A percentile compares a stretch with the other conserved stretches of the same genome.
Evolutionary conservation across 768 basidiomycete species (phyloP).

Genomic region (Psilocybe azurescens): DNA sequence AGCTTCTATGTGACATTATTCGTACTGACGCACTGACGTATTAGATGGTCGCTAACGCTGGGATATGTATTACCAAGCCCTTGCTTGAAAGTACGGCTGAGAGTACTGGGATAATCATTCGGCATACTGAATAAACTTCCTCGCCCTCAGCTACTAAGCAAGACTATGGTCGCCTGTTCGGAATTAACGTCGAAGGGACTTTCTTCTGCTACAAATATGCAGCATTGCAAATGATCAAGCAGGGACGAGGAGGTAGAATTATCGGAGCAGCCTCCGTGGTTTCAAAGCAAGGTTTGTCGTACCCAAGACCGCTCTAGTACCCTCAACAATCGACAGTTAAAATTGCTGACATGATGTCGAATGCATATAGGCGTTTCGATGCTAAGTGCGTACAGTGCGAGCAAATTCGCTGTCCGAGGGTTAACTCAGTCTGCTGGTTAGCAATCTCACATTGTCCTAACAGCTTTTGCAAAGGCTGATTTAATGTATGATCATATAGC

Average conservation of each 20-base stretch:
- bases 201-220: slow-evolving; percentile 49
- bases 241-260: slow-evolving; percentile 48
- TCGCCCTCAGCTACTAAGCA: slow-evolving; percentile 27
- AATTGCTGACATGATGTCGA: background rate
- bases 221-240: slow-evolving; percentile 46
- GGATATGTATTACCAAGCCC: slow-evolving; percentile 29
- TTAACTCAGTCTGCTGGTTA: slow-evolving; percentile 44
- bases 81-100: slow-evolving; percentile 30
- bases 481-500: slow-evolving; percentile 9
- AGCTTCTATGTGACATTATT: background rate
- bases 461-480: too few relatives aligned
- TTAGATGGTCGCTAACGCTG: slow-evolving; percentile 54
- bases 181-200: slow-evolving; percentile 40
- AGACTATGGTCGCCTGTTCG: slow-evolving; percentile 36
- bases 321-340: too few relatives aligned
- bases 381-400: slow-evolving; percentile 32
- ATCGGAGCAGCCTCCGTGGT: slow-evolving; percentile 47
- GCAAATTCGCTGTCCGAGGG: slow-evolving; percentile 46
- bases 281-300: slow-evolving; percentile 40
- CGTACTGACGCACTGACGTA: background rate
- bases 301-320: background rate
- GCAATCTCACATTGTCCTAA: background rate
- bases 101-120: background rate
- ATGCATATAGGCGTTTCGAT: slow-evolving; percentile 9
- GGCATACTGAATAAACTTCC: background rate